Percentiles rank a stretch among this genome's conserved stretches.
Evolutionary conservation across 2,329 filamentous ascomycete species (phyloP).

Genomic region (Colletotrichum chrysophilum): DNA sequence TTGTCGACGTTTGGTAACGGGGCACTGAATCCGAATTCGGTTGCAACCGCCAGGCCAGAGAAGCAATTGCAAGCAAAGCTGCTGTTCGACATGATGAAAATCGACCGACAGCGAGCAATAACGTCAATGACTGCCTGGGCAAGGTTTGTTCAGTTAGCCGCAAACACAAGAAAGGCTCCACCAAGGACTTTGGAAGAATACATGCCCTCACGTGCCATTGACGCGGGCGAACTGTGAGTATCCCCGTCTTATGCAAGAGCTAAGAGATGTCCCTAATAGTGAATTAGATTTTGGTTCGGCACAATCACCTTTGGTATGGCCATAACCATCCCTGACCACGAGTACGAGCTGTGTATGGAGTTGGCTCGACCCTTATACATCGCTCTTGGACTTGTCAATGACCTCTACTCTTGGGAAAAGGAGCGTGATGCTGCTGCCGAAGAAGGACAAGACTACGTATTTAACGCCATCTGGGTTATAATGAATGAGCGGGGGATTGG

Average conservation of each 20-base stretch:
- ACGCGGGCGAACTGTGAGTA: not conserved
- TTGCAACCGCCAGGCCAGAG: not conserved
- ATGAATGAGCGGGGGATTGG: not conserved
- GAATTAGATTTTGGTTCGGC: not conserved
- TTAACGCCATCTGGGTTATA: not conserved
- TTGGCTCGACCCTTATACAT: not conserved
- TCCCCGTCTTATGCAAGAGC: not conserved
- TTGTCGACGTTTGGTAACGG: not conserved
- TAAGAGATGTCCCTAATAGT: not conserved
- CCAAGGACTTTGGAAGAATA: not conserved
- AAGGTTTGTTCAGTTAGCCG: not conserved
- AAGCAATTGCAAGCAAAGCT: not conserved
- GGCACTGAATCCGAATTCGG: not conserved
- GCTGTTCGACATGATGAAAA: not conserved
- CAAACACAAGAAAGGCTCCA: not conserved
- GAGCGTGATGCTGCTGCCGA: not conserved
- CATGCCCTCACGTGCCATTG: not conserved
- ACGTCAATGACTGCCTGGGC: not conserved
- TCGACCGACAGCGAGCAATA: not conserved
- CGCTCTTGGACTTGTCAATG: not conserved
- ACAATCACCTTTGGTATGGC: not conserved
- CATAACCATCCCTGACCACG: not conserved
- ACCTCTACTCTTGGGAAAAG: not conserved
- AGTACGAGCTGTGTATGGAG: not conserved
- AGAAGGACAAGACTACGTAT: not conserved